Conservation (phyloP, 148 eudicot species). For the Chenopodium album region DNA sequence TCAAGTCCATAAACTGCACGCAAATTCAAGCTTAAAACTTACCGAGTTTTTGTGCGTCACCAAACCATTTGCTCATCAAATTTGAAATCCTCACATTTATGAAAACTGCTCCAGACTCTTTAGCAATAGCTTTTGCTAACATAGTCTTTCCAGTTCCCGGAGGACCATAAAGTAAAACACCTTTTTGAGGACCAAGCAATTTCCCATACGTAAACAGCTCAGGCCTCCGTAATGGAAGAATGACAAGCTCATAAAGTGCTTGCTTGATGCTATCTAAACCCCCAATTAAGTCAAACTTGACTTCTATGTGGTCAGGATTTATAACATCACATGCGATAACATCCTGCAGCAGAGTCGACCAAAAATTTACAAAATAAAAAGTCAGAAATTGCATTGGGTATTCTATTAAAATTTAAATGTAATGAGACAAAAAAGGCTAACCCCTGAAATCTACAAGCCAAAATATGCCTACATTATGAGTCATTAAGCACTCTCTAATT, state of each 20-base stretch:
- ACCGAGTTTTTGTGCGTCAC: constrained; percentile 98
- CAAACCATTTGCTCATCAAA: constrained; percentile 99
- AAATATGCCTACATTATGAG: not conserved
- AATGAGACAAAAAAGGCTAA: not conserved
- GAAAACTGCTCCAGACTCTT: constrained; percentile 96
- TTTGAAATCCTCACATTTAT: constrained; percentile 88
- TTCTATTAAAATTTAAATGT: too few relatives aligned
- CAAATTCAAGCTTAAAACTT: constrained; percentile 19
- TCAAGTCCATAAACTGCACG: not conserved
- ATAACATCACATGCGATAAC: constrained; percentile 92
- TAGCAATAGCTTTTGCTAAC: constrained; percentile 99
- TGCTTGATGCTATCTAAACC: constrained; percentile 84
- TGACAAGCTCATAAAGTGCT: constrained; percentile 75
- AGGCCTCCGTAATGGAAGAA: constrained; percentile 84
- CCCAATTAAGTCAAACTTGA: constrained; percentile 76
- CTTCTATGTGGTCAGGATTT: constrained; percentile 86
- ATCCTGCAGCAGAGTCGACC: constrained; percentile 48
- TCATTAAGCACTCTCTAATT: too few relatives aligned
- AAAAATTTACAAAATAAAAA: not conserved
- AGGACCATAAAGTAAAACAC: constrained; percentile 90
- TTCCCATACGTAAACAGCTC: constrained; percentile 85
- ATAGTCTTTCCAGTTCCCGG: constrained; percentile 98
- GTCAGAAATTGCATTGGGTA: not conserved
- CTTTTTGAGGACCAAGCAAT: constrained; percentile 89
- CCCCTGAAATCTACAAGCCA: not conserved